These are phyloP conservation scores for Pelargonium citronellum DNA, from an alignment of 441 rosid genomes.

Conservation along the genomic window DNA sequence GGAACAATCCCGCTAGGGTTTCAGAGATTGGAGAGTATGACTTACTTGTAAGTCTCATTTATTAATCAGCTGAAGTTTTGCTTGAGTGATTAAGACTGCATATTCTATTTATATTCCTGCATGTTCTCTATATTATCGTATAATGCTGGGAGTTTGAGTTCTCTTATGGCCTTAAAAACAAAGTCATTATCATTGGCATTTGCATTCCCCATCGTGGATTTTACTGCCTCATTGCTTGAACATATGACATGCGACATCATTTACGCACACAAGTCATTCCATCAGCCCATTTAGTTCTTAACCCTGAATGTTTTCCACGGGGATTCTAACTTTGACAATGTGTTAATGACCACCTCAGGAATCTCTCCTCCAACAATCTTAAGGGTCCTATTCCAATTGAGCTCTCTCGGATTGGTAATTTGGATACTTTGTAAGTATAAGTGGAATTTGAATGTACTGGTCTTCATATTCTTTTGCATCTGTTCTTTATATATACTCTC, in stretches of 20 bases:
- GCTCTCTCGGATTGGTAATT: constrained; percentile 74
- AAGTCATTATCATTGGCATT: too few species aligned
- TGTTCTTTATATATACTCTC: constrained; percentile 7
- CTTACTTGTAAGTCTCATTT: constrained; percentile 56
- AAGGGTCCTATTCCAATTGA: constrained; percentile 68
- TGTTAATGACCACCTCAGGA: constrained; percentile 31
- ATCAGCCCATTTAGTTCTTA: not conserved
- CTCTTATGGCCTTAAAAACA: not conserved
- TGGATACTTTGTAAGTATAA: constrained; percentile 66
- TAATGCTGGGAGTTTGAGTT: not conserved
- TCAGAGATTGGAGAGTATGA: constrained; percentile 67
- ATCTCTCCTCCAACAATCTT: constrained; percentile 70
- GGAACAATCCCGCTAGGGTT: constrained; percentile 70
- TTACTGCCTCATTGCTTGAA: not conserved
- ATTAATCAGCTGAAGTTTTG: not conserved
- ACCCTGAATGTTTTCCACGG: too few species aligned
- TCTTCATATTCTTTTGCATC: not conserved
- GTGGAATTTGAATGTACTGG: too few species aligned
- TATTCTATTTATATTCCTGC: too few species aligned
- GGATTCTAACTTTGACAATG: not conserved
- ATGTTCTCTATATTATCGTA: too few species aligned
- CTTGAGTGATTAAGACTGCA: not conserved
- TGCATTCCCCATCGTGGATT: not conserved
- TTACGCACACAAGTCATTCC: too few species aligned
- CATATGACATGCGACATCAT: too few species aligned